phyloP scores from a whole-genome alignment of 2,329 filamentous ascomycete genomes.

The Polytolypa hystricis region DNA sequence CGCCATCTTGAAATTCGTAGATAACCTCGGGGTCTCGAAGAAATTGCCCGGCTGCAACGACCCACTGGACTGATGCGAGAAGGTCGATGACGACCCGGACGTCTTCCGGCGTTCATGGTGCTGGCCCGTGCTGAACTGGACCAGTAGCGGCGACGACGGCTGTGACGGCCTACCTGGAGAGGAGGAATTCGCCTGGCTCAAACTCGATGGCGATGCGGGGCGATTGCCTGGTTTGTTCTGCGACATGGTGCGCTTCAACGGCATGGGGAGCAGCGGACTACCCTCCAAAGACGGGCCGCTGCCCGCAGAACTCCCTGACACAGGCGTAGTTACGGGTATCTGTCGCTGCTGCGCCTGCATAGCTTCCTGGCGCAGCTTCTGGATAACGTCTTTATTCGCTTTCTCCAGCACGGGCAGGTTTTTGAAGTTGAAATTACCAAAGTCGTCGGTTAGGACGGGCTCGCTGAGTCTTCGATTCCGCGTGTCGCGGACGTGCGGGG shows the following conservation, averaged over 20 bases:
- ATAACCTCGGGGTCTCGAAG: constrained; percentile 58
- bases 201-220: constrained; percentile 73
- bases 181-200: constrained; percentile 72
- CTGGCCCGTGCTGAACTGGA: constrained; percentile 84
- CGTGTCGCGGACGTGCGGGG: constrained; percentile 85
- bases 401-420: constrained; percentile 94
- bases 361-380: constrained; percentile 86
- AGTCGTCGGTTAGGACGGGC: constrained; percentile 79
- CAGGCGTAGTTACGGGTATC: constrained; percentile 22
- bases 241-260: constrained; percentile 71
- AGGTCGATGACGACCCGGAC: constrained; percentile 74
- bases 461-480: constrained; percentile 84
- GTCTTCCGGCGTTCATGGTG: constrained; percentile 76
- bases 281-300: constrained; percentile 66
- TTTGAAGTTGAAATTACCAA: constrained; percentile 94
- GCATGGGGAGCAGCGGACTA: constrained; percentile 70
- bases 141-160: constrained; percentile 80
- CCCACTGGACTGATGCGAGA: constrained; percentile 56
- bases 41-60: constrained; percentile 60
- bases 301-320: constrained; percentile 34
- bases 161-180: constrained; percentile 80
- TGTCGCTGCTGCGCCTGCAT: constrained; percentile 56
- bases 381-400: constrained; percentile 96
- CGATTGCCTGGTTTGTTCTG: constrained; percentile 67
- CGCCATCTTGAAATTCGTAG: constrained; percentile 39